Evolutionary conservation across 352 stramenopile species (phyloP), one percentile per base, ranked within the genome.

Genomic region (Achlya hypogyna): DNA sequence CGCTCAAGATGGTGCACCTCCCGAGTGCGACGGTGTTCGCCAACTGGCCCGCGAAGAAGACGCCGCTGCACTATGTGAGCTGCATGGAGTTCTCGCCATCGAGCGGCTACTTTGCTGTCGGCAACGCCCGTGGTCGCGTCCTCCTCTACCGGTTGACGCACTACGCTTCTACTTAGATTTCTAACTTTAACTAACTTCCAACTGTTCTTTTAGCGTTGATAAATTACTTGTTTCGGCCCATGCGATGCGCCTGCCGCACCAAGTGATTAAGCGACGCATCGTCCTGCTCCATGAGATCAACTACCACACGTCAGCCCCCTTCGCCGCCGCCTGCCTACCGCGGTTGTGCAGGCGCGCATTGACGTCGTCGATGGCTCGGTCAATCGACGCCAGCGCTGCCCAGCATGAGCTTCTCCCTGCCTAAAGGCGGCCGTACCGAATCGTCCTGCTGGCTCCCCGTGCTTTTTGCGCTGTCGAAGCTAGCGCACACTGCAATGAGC

Each of bases 21-120:
- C 88, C 96, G 49, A 93, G 89, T 1, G 74, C 86, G 51, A 98
- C 93, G 23, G 96, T 98, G 20, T 99, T 98, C 71, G 78, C 84
- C 28, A 99, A 99, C 79, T 99, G 97, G 97, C 97, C 97, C 4
- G 98, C 96, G 25, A 77, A 86, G 31, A 89, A 91, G 43, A 99
- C 97, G 47, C 97, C 97, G n/a, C 75, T 99, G 14, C 85, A 96
- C 52, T 98, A 98, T 77, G 95, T 98, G 34, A 97, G 89, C 63
- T 83, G 80, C 49, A 87, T 98, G 74, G 95, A 98, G 71, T 99
- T 99, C 71, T 98, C 92, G 64, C 95, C 95, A 1, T 85, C 84
- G 71, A 97, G 91, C 62, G 84, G 88, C 63, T 96, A 93, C 74
- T 88, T 99, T 59, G 95, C 95, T 0, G 74, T 98, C 18, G 97